Conservation (phyloP, 352 stramenopile genomes). For the Globisporangium megalacanthum region DNA sequence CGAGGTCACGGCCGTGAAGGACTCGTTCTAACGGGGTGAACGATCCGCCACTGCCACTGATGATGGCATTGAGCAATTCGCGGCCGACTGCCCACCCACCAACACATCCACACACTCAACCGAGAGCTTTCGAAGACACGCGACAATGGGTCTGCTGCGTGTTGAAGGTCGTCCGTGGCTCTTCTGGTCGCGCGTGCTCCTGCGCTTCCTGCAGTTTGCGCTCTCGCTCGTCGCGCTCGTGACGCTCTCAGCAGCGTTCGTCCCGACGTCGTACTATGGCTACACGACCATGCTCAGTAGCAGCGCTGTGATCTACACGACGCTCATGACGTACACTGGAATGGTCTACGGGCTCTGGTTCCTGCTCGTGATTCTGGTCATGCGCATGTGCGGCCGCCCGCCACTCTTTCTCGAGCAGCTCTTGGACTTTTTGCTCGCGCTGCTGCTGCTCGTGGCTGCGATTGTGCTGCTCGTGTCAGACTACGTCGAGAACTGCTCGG, state of each 20-base stretch:
- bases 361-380: slow-evolving; percentile 37
- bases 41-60: no score
- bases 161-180: slow-evolving; percentile 2
- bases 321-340: slow-evolving; percentile 55
- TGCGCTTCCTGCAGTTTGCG: slow-evolving; percentile 62
- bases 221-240: slow-evolving; percentile 51
- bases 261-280: slow-evolving; percentile 54
- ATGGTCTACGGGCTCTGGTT: slow-evolving; percentile 61
- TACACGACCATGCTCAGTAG: slow-evolving; percentile 71
- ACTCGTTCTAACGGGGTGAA: no score
- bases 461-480: slow-evolving; percentile 67
- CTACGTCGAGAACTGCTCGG: slow-evolving; percentile 52
- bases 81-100: no score
- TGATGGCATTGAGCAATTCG: no score
- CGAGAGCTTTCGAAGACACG: neutral
- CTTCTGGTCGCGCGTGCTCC: slow-evolving; percentile 27
- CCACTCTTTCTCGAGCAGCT: slow-evolving; percentile 37
- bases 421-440: slow-evolving; percentile 46
- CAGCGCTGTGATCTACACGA: slow-evolving; percentile 46
- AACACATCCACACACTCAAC: no score
- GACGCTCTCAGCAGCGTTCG: slow-evolving; percentile 55
- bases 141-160: neutral
- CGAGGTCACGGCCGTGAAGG: no score
- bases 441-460: slow-evolving; percentile 53
- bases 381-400: slow-evolving; percentile 34